Conservation (phyloP, 2,329 filamentous ascomycete genomes). For the Zalaria obscura region DNA sequence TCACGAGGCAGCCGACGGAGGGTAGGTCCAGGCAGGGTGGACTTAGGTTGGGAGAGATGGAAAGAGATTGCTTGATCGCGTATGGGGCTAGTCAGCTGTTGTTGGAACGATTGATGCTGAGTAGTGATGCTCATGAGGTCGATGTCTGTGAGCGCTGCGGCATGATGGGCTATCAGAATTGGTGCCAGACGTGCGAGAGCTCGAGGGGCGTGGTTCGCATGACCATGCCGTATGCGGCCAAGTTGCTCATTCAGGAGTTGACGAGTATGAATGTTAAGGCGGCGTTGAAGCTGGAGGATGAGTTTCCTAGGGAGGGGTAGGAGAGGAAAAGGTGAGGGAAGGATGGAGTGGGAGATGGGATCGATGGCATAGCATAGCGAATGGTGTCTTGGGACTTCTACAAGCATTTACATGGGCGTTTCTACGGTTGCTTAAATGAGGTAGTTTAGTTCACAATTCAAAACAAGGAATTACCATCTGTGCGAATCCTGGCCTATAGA, state of each 20-base stretch:
- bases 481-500: no score
- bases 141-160: constrained; percentile 92
- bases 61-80: constrained; percentile 92
- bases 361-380: background rate
- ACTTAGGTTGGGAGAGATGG: constrained; percentile 92
- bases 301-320: constrained; percentile 50
- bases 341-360: background rate
- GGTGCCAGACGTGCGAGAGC: constrained; percentile 84
- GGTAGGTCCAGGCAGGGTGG: constrained; percentile 87
- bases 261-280: constrained; percentile 99
- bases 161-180: constrained; percentile 88
- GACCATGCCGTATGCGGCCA: constrained; percentile 95
- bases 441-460: no score
- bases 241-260: constrained; percentile 88
- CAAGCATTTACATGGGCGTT: background rate
- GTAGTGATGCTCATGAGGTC: constrained; percentile 76
- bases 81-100: constrained; percentile 90
- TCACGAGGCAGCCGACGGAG: constrained; percentile 92
- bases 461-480: no score
- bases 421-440: no score
- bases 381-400: background rate
- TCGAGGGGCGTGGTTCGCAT: constrained; percentile 77
- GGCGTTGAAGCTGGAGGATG: constrained; percentile 76
- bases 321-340: background rate
- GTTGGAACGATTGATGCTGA: constrained; percentile 87